Percentiles rank a stretch among this genome's conserved stretches.
Conservation (phyloP, 371 early-diverging fungal species). For the Actinomucor elegans region DNA sequence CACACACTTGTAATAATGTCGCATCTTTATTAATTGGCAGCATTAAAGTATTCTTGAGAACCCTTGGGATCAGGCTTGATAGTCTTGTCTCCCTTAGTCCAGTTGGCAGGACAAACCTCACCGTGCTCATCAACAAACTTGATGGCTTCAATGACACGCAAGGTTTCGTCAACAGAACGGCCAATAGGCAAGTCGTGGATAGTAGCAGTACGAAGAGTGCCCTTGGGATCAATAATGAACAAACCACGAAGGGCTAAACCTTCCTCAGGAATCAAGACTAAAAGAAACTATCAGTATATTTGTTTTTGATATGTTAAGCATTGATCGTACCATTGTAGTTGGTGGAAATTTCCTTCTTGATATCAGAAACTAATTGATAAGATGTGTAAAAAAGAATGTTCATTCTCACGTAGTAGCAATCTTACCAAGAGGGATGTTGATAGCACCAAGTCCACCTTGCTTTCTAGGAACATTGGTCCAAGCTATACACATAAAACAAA, state of each 20-base stretch:
- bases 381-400: neutral
- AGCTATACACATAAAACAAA: conserved; percentile 40
- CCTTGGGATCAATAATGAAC: conserved; percentile 94
- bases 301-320: conserved; percentile 1
- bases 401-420: neutral
- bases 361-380: conserved; percentile 70
- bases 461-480: conserved; percentile 61
- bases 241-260: conserved; percentile 72
- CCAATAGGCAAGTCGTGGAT: conserved; percentile 88
- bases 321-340: conserved; percentile 75
- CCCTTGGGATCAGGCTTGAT: conserved; percentile 71
- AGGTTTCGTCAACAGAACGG: conserved; percentile 90
- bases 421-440: conserved; percentile 66
- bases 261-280: conserved; percentile 68
- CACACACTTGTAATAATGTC: too few relatives aligned
- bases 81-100: conserved; percentile 78
- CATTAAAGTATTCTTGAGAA: conserved; percentile 78
- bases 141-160: conserved; percentile 95
- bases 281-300: conserved; percentile 1
- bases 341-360: conserved; percentile 79
- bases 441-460: conserved; percentile 90
- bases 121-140: conserved; percentile 92
- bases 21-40: conserved; percentile 15
- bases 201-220: conserved; percentile 64
- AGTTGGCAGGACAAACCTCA: conserved; percentile 69